Evolutionary conservation across 352 stramenopile species (phyloP), one percentile per base, ranked within the genome.

Genomic region (Phytophthora ramorum): DNA sequence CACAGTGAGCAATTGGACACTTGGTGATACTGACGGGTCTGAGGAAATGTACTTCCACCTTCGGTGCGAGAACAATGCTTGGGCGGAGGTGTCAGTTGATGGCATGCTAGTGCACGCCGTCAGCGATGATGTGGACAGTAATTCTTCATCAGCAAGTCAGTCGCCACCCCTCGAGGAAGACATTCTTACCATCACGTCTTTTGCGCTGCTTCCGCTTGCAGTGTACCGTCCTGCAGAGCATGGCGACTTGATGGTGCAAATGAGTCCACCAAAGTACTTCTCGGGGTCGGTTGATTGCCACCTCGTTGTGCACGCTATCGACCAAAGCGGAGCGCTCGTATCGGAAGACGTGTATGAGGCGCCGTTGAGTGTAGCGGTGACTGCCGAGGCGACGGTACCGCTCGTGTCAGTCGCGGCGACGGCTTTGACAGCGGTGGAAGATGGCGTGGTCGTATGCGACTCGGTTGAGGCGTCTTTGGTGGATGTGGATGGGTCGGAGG

Each of bases 401-500:
- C 19, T 71, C 17, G 24, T 78, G 1, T 44, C 55, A 2, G 44
- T 71, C 8, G 8, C 24, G n/a, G 51, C 40, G 24, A 63, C 45
- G 9, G 26, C 12, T 4, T 70, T 70, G 34, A 46, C 30, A 3
- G 64, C 60, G 0, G 30, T 66, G 37, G 75, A 83, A 66, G 71
- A 83, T 45, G 53, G 48, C 10, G 51, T 65, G 30, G 50, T 74
- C 1, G 30, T 69, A 4, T 72, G 61, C 2, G 61, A 70, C 46
- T 48, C 53, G 14, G 56, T 79, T 2, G 24, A 13, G 16, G 68
- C 67, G 2, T 68, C 57, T 5, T 44, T 84, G 24, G 49, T 75
- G 24, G 76, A 84, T 63, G 49, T 60, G 3, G 76, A 84, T n/a
- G 66, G 69, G 9, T 84, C 76, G 0, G 72, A 84, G 38, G 43